Base-by-base conservation (phyloP, 345 rosid genomes). In the Aquilaria malaccensis region DNA sequence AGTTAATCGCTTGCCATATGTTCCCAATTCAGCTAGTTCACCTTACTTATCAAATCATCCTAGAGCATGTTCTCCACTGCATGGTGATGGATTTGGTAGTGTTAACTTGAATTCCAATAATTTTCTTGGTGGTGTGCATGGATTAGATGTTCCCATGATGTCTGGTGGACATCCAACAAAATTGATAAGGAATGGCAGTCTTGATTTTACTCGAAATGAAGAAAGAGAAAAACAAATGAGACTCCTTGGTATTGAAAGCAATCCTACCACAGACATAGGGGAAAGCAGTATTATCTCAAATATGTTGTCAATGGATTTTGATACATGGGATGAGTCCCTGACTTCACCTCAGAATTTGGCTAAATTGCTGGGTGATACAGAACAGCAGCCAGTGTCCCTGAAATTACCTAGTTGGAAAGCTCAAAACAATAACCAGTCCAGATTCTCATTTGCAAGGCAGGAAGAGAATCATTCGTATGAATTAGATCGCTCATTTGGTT, bases 391-490 rank as follows among this genome's bases (percentile, higher is more conserved):
- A 43, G 79, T 74, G 65, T 70, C 85, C 37, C 73, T 73, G 49
- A 75, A 72, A 64, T 54, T 71, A 63, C 70, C 86, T 2, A 68
- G 69, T 71, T 66, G 80, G 77, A 85, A 85, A 74, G 70, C 60
- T 14, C 91, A 79, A 66, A 78, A 72, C 61, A 85, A 74, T 58
- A 71, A 56, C 60, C 94, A 93, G 73, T 89, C 97, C 55, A 83
- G 92, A 70, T 89, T 93, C 76, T 87, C 96, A 30, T 87, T 87
- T 70, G 97, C 98, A 0, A 75, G 97, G 67, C 85, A 84, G 59
- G 96, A 87, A 30, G 91, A 79, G 32, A 69, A 71, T 64, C 87
- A 76, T 62, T 59, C 61, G 41, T 65, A 59, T 70, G 83, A 81
- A 48, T 62, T 30, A 55, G 74, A 76, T 57, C 66, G 70, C 5